Percentiles rank a stretch among this genome's conserved stretches.
phyloP scores from a whole-genome alignment of 768 basidiomycete genomes.

The Cyathus striatus region DNA sequence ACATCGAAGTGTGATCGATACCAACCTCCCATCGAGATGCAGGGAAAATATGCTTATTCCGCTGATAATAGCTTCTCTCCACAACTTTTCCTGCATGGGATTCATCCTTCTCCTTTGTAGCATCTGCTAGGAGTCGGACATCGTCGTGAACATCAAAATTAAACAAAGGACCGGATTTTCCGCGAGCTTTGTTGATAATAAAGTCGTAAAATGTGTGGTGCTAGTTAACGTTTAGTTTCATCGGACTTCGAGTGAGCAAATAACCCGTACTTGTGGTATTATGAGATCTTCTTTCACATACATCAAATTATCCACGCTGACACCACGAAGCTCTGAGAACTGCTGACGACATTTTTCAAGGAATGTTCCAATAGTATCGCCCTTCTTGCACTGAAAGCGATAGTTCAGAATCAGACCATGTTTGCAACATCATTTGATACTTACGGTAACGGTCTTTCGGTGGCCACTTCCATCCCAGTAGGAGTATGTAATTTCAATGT shows the following conservation, averaged over 20 bases:
- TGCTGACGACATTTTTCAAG: slow-evolving; percentile 91
- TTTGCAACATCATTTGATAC: slow-evolving; percentile 20
- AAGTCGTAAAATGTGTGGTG: slow-evolving; percentile 99
- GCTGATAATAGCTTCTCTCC: slow-evolving; percentile 90
- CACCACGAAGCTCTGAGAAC: slow-evolving; percentile 85
- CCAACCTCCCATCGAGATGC: slow-evolving; percentile 93
- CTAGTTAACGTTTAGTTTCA: slow-evolving; percentile 31
- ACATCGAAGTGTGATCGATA: slow-evolving; percentile 2
- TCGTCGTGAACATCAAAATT: slow-evolving; percentile 99
- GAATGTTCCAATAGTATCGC: slow-evolving; percentile 82
- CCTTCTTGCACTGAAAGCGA: slow-evolving; percentile 84
- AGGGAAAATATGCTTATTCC: slow-evolving; percentile 97
- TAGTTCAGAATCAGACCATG: slow-evolving; percentile 1
- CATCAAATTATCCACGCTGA: slow-evolving; percentile 96
- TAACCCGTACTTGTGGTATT: slow-evolving; percentile 78
- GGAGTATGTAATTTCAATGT: slow-evolving; percentile 92
- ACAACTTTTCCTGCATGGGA: slow-evolving; percentile 99
- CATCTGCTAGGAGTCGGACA: slow-evolving; percentile 89
- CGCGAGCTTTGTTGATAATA: slow-evolving; percentile 96
- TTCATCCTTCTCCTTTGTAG: slow-evolving; percentile 96
- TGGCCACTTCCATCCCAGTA: slow-evolving; percentile 99
- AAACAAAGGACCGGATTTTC: slow-evolving; percentile 96
- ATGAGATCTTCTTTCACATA: slow-evolving; percentile 99
- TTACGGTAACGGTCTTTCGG: slow-evolving; percentile 82
- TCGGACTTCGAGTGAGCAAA: slow-evolving; percentile 1